These are phyloP conservation scores for Saprolegnia diclina DNA, from an alignment of 352 stramenopile genomes.

Conservation along the genomic window DNA sequence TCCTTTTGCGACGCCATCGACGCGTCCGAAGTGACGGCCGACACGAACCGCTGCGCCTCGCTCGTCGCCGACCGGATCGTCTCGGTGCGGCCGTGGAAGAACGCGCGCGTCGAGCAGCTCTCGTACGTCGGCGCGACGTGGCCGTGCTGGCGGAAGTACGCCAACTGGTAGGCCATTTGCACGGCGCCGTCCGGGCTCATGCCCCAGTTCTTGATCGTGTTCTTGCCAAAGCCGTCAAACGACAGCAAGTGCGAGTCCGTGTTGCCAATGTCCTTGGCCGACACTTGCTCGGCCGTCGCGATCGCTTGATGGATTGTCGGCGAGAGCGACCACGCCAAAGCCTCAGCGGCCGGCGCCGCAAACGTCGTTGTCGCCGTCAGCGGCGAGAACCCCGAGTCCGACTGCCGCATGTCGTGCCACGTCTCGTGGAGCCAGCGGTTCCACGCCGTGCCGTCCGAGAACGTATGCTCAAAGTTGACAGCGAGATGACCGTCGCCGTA, in stretches of 20 bases:
- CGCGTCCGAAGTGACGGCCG: conserved; percentile 40
- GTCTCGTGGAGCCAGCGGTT: conserved; percentile 90
- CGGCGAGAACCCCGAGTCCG: conserved; percentile 62
- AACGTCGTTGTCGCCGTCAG: conserved; percentile 33
- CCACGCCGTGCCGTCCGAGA: conserved; percentile 89
- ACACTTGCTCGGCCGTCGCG: background rate
- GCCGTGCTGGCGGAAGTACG: conserved; percentile 75
- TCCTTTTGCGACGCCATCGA: conserved; percentile 47
- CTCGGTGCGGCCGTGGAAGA: conserved; percentile 89
- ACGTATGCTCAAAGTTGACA: conserved; percentile 94
- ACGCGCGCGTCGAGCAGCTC: conserved; percentile 87
- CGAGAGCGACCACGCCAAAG: conserved; percentile 1
- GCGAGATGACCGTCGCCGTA: conserved; percentile 79
- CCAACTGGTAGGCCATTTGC: conserved; percentile 90
- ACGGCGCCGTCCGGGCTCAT: conserved; percentile 86
- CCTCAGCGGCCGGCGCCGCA: background rate
- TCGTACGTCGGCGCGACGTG: conserved; percentile 84
- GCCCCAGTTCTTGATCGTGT: conserved; percentile 88
- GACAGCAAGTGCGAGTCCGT: conserved; percentile 70
- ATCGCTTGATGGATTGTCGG: conserved; percentile 11
- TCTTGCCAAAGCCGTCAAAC: conserved; percentile 87
- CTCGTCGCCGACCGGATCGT: conserved; percentile 85
- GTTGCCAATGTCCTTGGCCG: conserved; percentile 48
- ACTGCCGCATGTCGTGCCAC: conserved; percentile 84
- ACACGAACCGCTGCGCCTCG: conserved; percentile 62